These are phyloP conservation scores for Rubia peregrina DNA, from an alignment of 305 asterid species.

Conservation along the genomic window DNA sequence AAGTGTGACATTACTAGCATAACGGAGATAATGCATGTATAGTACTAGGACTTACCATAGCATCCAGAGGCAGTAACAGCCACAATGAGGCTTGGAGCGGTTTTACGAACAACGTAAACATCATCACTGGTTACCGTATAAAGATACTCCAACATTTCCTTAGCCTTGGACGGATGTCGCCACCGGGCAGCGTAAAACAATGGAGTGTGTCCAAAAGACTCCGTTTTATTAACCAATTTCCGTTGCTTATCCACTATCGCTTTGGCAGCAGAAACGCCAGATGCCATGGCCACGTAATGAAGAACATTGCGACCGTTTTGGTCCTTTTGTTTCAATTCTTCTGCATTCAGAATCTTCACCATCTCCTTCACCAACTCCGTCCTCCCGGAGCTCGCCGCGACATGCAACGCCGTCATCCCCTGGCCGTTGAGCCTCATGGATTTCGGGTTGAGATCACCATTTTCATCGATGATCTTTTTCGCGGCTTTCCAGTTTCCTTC, in stretches of 20 bases:
- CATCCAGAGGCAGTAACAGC: constrained; percentile 1
- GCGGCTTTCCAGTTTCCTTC: background rate
- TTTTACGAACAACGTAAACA: background rate
- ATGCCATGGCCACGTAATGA: constrained; percentile 1
- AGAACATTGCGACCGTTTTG: background rate
- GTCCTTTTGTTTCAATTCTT: background rate
- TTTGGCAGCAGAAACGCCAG: background rate
- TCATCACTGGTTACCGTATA: background rate
- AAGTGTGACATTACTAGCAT: background rate
- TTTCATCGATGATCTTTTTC: background rate
- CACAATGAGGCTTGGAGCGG: constrained; percentile 2
- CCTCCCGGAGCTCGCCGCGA: constrained; percentile 6
- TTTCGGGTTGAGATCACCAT: background rate
- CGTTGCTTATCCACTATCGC: background rate
- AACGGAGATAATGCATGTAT: background rate
- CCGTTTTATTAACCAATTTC: background rate
- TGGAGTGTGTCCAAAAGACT: background rate
- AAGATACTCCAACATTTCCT: constrained; percentile 9
- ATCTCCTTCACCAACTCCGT: constrained; percentile 8
- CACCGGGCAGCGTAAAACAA: constrained; percentile 8
- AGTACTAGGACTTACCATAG: background rate
- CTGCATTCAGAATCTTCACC: background rate
- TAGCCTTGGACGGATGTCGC: constrained; percentile 1
- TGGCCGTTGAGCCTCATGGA: background rate
- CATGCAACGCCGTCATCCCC: background rate